Conservation (phyloP, 2,329 filamentous ascomycete species). For the Xylaria sp. region DNA sequence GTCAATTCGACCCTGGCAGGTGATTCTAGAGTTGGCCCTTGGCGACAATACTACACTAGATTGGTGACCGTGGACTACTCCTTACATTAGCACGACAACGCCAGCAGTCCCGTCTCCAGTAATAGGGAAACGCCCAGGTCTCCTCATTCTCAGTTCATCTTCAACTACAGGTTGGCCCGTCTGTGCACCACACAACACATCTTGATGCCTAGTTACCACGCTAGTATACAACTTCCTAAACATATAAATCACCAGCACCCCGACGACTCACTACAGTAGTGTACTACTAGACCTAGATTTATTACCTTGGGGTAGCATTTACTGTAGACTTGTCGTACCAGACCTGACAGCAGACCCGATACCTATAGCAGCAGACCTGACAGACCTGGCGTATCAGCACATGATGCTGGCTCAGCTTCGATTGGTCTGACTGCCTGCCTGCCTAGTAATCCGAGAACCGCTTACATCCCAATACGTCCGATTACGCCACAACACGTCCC, state of each 20-base stretch:
- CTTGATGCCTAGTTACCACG: background rate
- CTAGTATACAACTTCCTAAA: constrained; percentile 1
- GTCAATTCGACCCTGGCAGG: background rate
- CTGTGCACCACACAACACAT: background rate
- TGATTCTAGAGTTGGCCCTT: background rate
- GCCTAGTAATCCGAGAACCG: background rate
- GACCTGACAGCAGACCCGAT: constrained; percentile 9
- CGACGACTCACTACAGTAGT: background rate
- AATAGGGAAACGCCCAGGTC: background rate
- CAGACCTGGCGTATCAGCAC: constrained; percentile 28
- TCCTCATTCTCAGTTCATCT: background rate
- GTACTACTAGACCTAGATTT: background rate
- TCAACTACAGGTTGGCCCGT: background rate
- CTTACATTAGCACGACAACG: constrained; percentile 1
- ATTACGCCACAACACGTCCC: background rate
- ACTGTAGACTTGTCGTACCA: background rate
- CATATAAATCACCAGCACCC: background rate
- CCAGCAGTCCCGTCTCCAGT: background rate
- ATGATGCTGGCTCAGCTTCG: constrained; percentile 21
- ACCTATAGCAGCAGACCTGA: background rate
- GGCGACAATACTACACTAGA: background rate
- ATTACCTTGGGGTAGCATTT: background rate
- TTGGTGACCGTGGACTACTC: background rate
- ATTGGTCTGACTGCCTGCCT: constrained; percentile 31
- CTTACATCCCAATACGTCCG: constrained; percentile 7